Evolutionary conservation across 164 flowering plant species (phyloP).

Genomic region (Saururus chinensis): DNA sequence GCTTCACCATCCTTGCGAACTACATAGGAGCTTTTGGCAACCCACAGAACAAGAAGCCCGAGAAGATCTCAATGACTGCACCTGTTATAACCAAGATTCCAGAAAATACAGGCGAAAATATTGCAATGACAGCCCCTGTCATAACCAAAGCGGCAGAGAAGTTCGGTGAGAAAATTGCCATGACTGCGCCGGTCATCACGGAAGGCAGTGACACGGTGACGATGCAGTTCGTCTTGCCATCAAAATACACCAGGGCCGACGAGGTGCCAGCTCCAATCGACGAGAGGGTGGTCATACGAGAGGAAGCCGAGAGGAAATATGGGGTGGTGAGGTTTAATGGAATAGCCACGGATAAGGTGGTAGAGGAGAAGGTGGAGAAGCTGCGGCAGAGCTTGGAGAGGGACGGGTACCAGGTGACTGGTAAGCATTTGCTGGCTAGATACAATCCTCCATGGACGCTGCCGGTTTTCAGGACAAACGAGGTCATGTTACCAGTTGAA

Average conservation of each 20-base stretch:
- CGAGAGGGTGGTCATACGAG: conserved; percentile 76
- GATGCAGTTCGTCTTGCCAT: conserved; percentile 70
- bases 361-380: conserved; percentile 51
- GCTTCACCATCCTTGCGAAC: conserved; percentile 59
- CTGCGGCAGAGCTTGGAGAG: conserved; percentile 51
- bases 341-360: conserved; percentile 45
- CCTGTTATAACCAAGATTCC: conserved; percentile 56
- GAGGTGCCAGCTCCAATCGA: conserved; percentile 75
- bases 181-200: conserved; percentile 49
- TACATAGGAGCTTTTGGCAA: conserved; percentile 74
- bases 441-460: conserved; percentile 86
- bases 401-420: conserved; percentile 57
- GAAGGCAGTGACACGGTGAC: conserved; percentile 28
- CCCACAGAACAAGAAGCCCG: conserved; percentile 66
- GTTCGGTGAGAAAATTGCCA: conserved; percentile 27
- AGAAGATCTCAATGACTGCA: conserved; percentile 80
- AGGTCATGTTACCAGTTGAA: conserved; percentile 64
- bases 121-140: conserved; percentile 78
- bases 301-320: conserved; percentile 63
- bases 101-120: too few species aligned
- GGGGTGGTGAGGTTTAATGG: conserved; percentile 78
- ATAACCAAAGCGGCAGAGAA: conserved; percentile 22
- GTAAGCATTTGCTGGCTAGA: conserved; percentile 55
- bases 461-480: conserved; percentile 71
- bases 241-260: conserved; percentile 51